A percentile compares a stretch with the other conserved stretches of the same genome.
These are phyloP conservation scores for Ascosphaera aggregata DNA, from an alignment of 2,329 filamentous ascomycete species.

Conservation along the genomic window DNA sequence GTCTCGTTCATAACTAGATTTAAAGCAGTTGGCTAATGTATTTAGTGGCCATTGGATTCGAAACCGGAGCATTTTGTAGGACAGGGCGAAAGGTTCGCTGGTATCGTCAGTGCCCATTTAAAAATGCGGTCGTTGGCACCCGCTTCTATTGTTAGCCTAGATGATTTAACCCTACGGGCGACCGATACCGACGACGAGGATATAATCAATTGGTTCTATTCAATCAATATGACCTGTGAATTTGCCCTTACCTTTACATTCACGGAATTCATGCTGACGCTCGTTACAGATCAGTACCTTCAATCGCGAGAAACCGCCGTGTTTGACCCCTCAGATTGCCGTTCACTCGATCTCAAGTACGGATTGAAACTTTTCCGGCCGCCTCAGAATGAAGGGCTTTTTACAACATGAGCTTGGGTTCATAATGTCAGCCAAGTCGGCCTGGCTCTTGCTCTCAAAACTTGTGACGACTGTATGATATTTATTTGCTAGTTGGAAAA, in stretches of 20 bases:
- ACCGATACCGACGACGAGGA: slow-evolving; percentile 17
- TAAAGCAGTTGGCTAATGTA: background rate
- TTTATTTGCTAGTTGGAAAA: too few relatives aligned
- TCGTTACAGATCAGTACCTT: slow-evolving; percentile 13
- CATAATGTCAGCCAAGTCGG: too few relatives aligned
- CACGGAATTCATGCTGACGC: background rate
- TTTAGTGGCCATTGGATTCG: slow-evolving; percentile 30
- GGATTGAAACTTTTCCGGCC: slow-evolving; percentile 14
- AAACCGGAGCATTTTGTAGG: slow-evolving; percentile 27
- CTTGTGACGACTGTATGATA: too few relatives aligned
- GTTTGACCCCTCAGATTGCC: slow-evolving; percentile 18
- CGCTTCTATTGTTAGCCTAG: slow-evolving; percentile 15
- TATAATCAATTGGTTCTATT: slow-evolving; percentile 19
- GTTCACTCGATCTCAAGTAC: slow-evolving; percentile 19
- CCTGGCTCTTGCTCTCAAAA: too few relatives aligned
- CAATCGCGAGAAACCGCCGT: slow-evolving; percentile 15
- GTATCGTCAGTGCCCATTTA: slow-evolving; percentile 32
- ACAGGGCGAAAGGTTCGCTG: slow-evolving; percentile 34
- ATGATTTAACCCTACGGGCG: slow-evolving; percentile 17
- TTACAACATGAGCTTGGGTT: too few relatives aligned
- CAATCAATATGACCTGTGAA: slow-evolving; percentile 18
- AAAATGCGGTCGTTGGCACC: slow-evolving; percentile 30
- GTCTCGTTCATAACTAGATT: background rate
- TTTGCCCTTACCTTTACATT: slow-evolving; percentile 2
- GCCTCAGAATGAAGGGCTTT: too few relatives aligned